Evolutionary conservation across 2,329 filamentous ascomycete genomes (phyloP), one percentile per base, ranked within the genome.

Genomic region (Fusarium cicatricum): DNA sequence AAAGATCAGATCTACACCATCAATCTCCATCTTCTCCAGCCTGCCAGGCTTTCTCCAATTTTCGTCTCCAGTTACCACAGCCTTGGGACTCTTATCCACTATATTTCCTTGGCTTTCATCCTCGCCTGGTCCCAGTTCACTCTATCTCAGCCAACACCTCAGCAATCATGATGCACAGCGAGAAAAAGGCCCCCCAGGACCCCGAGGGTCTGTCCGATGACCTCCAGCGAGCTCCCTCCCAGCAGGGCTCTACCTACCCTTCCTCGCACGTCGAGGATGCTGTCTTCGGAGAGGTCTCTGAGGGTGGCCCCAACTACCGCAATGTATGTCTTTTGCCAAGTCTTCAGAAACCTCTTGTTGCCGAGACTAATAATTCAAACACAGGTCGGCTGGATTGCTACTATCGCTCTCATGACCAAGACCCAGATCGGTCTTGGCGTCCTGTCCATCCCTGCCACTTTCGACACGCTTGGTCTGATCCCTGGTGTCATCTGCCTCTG

Each of bases 361-460:
- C 3, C 5, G 23, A 16, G 12, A 21, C 57, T 64, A 21, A 58
- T 26, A 49, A 31, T 17, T 39, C 31, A 31, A 32, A 4, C 28
- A 7, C 14, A 75, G 73, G 78, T 40, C 10, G 76, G 77, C 43
- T 80, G 77, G 78, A 50, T 77, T 2, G 78, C 75, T 16, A 78
- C 78, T 11, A 64, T 71, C 0, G 74, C 72, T 8, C 70, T 80
- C 15, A 80, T 79, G 77, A 77, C 79, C 70, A 80, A 80, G 68
- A 77, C 75, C 0, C 76, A 79, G 53, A 75, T 80, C 26, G 78
- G 78, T n/a, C 71, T 79, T 5, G 68, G 77, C 31, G 79, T 82
- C n/a, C 70, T 82, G 16, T 80, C 80, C 0, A 81, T 82, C 19
- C 80, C 80, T 0, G 62, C 70, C 9, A 74, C 76, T 0, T 80